Evolutionary conservation across 2,329 filamentous ascomycete genomes (phyloP).

Genomic region (Colletotrichum sp.): DNA sequence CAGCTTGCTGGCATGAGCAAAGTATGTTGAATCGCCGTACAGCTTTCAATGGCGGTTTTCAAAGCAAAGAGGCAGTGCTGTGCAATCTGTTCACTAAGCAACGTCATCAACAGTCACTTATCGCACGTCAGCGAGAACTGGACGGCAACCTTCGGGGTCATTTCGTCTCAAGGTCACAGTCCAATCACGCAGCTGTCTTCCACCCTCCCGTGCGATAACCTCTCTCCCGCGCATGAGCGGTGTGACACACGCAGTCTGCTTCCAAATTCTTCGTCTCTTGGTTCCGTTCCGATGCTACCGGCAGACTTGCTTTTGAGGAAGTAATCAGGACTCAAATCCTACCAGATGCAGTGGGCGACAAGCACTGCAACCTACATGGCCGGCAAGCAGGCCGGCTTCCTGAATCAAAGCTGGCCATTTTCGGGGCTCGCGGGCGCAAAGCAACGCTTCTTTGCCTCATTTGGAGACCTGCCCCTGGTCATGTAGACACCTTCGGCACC

Average conservation of each 20-base stretch:
- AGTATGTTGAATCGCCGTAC: not conserved
- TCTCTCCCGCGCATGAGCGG: not conserved
- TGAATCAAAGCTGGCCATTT: not conserved
- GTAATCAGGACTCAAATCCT: not conserved
- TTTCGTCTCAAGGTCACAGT: not conserved
- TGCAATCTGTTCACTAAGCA: not conserved
- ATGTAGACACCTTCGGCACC: not conserved
- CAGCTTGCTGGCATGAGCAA: not conserved
- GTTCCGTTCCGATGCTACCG: not conserved
- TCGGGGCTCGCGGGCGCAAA: conserved; percentile 1
- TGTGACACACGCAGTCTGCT: not conserved
- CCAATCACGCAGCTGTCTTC: not conserved
- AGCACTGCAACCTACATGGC: not conserved
- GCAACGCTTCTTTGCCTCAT: not conserved
- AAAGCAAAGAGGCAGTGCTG: not conserved
- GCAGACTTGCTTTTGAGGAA: not conserved
- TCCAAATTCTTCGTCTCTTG: not conserved
- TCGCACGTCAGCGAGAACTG: not conserved
- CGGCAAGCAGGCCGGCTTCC: not conserved
- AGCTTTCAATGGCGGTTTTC: not conserved
- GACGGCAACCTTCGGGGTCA: not conserved
- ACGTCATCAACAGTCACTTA: not conserved
- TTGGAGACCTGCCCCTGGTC: not conserved
- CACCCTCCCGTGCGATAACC: not conserved
- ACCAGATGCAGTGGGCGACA: not conserved